Base-by-base conservation (phyloP, 257 asterid species). In the Handroanthus guayacan region DNA sequence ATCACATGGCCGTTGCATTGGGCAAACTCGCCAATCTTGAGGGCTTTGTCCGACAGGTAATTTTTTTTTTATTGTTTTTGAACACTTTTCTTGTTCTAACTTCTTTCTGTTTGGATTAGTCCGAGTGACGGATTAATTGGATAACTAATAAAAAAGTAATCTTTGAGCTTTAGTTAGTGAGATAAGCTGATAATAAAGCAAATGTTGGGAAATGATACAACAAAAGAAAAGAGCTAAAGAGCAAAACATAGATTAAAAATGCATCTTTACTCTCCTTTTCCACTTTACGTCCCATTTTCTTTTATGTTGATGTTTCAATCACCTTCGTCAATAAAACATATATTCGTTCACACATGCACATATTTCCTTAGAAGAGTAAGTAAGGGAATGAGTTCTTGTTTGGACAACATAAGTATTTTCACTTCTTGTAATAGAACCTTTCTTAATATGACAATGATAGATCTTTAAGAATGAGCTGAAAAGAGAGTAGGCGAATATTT, bases 31-130 rank as follows among this genome's bases (percentile, higher is more conserved):
- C 92, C 62, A 88, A 90, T 86, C 98, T 95, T 25, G 97, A 95
- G 84, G 97, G 96, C 56, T 93, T 95, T 5, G 87, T 92, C 6
- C 87, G 90, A 69, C 99, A 95, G 98, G 99, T 95, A 89, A 8
- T 55, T 43, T 20, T 38, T 10, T 10, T 13, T 37, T 6, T 0
- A 11, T 69, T 17, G 3, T 17, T 51, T 51, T 47, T 6, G 0
- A 2, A 45, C 25, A 6, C 34, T 51, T 64, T 62, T 75, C 20
- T 56, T 2, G 17, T 38, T 12, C 37, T 36, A 0, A 13, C 0
- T 39, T 12, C 45, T 72, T 31, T 62, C 62, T 9, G 45, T 5
- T 10, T 62, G 3, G 67, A 77, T 18, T 51, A 13, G 5, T n/a
- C 47, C 2, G 5, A 1, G 51, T 41, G n/a, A 1, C 45, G 25